Evolutionary conservation across 176 grass and related monocot genomes (phyloP).

Genomic region (Zea mays): DNA sequence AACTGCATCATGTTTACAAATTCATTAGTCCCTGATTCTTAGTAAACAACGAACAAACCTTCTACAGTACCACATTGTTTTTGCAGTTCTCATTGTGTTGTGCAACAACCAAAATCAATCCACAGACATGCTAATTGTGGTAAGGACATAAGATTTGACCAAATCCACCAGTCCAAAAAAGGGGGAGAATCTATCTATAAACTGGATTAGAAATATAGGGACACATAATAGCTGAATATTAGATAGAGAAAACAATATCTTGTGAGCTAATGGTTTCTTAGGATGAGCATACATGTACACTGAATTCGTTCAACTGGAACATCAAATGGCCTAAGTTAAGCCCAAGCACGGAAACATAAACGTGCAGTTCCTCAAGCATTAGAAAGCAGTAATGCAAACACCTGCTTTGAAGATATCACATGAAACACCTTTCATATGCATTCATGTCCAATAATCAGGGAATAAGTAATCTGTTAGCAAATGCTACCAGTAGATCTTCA

Average conservation of each 20-base stretch:
- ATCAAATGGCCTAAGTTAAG: background rate
- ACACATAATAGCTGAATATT: constrained; percentile 7
- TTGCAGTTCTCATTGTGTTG: too few relatives aligned
- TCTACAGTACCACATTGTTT: constrained; percentile 1
- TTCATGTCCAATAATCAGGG: background rate
- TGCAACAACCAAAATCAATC: too few relatives aligned
- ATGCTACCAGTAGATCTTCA: constrained; percentile 87
- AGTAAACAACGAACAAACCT: constrained; percentile 24
- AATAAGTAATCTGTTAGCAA: constrained; percentile 28
- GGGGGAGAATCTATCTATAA: background rate
- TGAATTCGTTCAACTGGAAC: constrained; percentile 5
- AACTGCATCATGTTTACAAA: background rate
- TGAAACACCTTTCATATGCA: constrained; percentile 32
- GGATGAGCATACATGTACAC: background rate
- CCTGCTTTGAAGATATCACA: background rate
- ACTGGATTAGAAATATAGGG: background rate
- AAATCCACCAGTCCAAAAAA: background rate
- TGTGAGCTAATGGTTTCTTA: constrained; percentile 14
- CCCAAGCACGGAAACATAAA: background rate
- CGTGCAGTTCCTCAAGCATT: background rate
- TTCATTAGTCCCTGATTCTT: background rate
- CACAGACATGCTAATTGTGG: background rate
- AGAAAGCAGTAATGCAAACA: constrained; percentile 3
- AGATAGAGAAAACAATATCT: background rate
- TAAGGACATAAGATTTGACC: background rate